Percentiles rank a stretch among this genome's conserved stretches.
Evolutionary conservation across 169 alveolate genomes (phyloP).

Genomic region (Besnoitia besnoiti): DNA sequence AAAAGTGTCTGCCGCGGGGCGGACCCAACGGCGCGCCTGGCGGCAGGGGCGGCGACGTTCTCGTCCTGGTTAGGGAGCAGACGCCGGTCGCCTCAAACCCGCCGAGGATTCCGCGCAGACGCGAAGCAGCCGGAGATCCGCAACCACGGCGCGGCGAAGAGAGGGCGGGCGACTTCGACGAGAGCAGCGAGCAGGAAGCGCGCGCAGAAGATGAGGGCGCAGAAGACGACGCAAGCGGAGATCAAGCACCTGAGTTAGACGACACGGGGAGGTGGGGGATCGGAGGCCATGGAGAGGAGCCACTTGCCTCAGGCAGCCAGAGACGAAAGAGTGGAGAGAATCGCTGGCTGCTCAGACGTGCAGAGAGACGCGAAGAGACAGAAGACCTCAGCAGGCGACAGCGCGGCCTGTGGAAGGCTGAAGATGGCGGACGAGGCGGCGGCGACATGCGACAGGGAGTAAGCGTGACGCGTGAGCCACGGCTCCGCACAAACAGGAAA

Average conservation of each 20-base stretch:
- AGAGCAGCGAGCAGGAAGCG: too few relatives aligned
- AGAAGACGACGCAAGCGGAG: not conserved
- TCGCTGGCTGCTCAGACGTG: not conserved
- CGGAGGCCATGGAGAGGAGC: not conserved
- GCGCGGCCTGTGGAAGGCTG: constrained; percentile 26
- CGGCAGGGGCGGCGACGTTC: constrained; percentile 27
- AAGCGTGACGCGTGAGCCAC: not conserved
- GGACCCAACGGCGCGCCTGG: constrained; percentile 23
- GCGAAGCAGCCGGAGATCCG: not conserved
- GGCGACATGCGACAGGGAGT: constrained; percentile 27
- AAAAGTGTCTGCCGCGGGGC: constrained; percentile 5
- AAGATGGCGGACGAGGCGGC: constrained; percentile 9
- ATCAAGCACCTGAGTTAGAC: not conserved
- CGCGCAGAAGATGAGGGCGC: not conserved
- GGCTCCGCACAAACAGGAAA: not conserved
- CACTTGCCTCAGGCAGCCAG: not conserved
- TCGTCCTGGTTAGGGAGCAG: not conserved
- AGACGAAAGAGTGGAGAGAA: not conserved
- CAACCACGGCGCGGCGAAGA: not conserved
- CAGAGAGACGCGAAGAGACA: not conserved
- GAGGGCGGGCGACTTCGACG: not conserved
- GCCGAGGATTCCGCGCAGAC: not conserved
- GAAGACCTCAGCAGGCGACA: not conserved
- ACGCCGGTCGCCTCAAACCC: not conserved
- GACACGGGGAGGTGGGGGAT: not conserved